A percentile compares a stretch with the other conserved stretches of the same genome.
phyloP scores from a whole-genome alignment of 129 eudicot genomes.

The Escallonia herrerae region DNA sequence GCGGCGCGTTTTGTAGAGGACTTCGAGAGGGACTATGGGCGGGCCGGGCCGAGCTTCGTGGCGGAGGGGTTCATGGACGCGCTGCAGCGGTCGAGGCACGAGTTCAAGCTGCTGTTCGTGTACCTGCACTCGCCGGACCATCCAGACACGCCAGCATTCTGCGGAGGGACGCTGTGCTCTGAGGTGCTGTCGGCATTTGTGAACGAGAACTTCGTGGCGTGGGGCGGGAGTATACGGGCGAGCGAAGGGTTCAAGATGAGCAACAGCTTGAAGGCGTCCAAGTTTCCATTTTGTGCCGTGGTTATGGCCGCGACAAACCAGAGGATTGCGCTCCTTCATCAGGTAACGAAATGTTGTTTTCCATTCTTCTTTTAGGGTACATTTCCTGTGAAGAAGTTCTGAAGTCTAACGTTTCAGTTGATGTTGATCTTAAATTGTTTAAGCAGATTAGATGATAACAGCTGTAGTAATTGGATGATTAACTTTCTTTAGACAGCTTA shows the following conservation, averaged over 20 bases:
- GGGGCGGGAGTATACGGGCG: conserved; percentile 89
- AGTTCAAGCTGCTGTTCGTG: conserved; percentile 76
- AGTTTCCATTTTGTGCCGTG: conserved; percentile 92
- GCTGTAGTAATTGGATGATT: too few relatives aligned
- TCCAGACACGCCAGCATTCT: conserved; percentile 64
- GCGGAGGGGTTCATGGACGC: conserved; percentile 93
- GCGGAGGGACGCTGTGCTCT: conserved; percentile 57
- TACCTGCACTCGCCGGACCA: conserved; percentile 96
- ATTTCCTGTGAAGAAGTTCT: too few relatives aligned
- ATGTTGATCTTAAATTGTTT: too few relatives aligned
- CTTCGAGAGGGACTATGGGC: conserved; percentile 76
- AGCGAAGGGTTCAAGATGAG: conserved; percentile 99
- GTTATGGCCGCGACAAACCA: conserved; percentile 96
- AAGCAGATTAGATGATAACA: too few relatives aligned
- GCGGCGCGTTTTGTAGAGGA: conserved; percentile 59
- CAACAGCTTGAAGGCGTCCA: conserved; percentile 85
- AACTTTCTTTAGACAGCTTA: too few relatives aligned
- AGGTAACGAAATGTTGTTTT: conserved; percentile 30
- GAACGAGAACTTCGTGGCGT: conserved; percentile 80
- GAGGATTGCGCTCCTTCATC: conserved; percentile 86
- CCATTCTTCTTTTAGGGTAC: neutral
- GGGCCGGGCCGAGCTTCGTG: conserved; percentile 49
- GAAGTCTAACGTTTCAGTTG: too few relatives aligned
- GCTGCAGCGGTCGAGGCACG: conserved; percentile 70
- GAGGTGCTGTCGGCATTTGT: conserved; percentile 59